Evolutionary conservation across 1,284 basidiomycete species (phyloP).

Genomic region (Acaromyces ingoldii): DNA sequence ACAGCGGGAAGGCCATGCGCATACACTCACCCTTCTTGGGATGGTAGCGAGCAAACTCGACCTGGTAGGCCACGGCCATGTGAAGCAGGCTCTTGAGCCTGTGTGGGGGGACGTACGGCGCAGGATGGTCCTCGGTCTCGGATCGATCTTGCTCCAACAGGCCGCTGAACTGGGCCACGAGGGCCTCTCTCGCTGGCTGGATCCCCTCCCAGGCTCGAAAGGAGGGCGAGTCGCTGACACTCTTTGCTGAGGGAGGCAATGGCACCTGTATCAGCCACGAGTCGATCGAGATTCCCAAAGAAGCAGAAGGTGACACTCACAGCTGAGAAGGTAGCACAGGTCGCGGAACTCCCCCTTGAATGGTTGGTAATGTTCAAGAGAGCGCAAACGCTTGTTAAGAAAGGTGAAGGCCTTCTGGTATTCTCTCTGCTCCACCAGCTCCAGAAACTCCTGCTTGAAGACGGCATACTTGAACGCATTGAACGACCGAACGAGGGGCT

Average conservation of each 20-base stretch:
- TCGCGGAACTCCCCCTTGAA: conserved; percentile 56
- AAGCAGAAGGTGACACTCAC: no score
- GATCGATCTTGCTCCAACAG: conserved; percentile 43
- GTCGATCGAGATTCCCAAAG: no score
- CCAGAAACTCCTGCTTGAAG: conserved; percentile 53
- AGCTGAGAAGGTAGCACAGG: conserved; percentile 55
- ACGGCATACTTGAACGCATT: conserved; percentile 55
- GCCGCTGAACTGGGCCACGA: conserved; percentile 48
- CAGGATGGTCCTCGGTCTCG: conserved; percentile 22
- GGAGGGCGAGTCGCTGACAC: conserved; percentile 55
- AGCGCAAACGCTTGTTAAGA: conserved; percentile 55
- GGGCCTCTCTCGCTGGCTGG: conserved; percentile 52
- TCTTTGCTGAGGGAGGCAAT: conserved; percentile 37
- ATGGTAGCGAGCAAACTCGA: conserved; percentile 50
- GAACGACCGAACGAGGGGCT: conserved; percentile 54
- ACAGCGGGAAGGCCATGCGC: not conserved
- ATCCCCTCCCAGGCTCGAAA: conserved; percentile 56
- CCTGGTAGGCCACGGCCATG: conserved; percentile 56
- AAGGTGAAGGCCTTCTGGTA: conserved; percentile 55
- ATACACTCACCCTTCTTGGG: conserved; percentile 25
- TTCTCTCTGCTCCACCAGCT: conserved; percentile 56
- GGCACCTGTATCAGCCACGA: no score
- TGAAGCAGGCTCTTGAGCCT: conserved; percentile 53
- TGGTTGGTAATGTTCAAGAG: conserved; percentile 57
- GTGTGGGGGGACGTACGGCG: conserved; percentile 52